Conservation (phyloP, 148 eudicot species). For the Rhododendron ovatum region DNA sequence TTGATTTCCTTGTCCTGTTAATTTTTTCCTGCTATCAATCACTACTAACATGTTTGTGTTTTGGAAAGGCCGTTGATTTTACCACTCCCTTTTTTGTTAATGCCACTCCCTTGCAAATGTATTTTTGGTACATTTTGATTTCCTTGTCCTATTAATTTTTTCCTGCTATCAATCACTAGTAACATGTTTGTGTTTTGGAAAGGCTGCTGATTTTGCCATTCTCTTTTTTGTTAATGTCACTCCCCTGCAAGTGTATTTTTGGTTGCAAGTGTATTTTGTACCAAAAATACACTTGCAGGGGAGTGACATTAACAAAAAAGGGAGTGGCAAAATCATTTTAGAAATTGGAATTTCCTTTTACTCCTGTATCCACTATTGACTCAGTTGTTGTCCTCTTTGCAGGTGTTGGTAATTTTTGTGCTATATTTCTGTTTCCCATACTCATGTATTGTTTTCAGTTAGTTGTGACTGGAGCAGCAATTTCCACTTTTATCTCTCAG, state of each 20-base stretch:
- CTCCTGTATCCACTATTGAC: not conserved
- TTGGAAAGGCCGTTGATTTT: not conserved
- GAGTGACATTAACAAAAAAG: no score
- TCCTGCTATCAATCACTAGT: not conserved
- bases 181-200: not conserved
- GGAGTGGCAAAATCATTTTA: no score
- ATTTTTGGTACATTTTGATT: no score
- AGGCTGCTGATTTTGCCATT: no score
- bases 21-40: not conserved
- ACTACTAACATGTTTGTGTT: not conserved
- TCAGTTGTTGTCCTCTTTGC: constrained; percentile 22
- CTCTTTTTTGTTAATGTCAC: no score
- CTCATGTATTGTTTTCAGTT: constrained; percentile 58
- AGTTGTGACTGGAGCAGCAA: constrained; percentile 91
- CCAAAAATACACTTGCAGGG: no score
- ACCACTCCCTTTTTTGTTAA: no score
- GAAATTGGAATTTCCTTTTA: not conserved
- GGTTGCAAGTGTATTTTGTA: no score
- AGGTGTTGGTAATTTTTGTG: constrained; percentile 79
- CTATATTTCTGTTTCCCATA: constrained; percentile 70
- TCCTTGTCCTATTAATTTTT: not conserved
- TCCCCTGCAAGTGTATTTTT: no score
- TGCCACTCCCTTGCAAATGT: no score
- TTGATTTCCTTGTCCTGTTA: not conserved
- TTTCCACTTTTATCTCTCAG: constrained; percentile 85